Evolutionary conservation across 352 stramenopile genomes (phyloP).

Genomic region (Globisporangium paddicum): DNA sequence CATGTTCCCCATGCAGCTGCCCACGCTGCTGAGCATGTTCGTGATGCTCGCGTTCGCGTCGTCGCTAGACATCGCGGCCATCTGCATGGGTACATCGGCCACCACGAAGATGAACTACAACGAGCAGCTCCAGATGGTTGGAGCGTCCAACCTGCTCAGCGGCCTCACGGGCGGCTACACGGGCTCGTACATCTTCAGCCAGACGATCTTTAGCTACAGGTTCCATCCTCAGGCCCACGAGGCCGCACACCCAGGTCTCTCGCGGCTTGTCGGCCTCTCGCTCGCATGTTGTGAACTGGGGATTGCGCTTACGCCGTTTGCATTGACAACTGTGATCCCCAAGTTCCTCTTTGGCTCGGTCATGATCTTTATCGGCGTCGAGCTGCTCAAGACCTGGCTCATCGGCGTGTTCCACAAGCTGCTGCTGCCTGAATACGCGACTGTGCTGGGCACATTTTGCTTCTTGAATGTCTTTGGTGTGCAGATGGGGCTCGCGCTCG

Average conservation of each 20-base stretch:
- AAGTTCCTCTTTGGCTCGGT: slow-evolving; percentile 97
- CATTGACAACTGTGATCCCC: slow-evolving; percentile 89
- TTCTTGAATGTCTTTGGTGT: slow-evolving; percentile 89
- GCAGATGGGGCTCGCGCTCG: slow-evolving; percentile 73
- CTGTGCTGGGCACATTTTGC: slow-evolving; percentile 89
- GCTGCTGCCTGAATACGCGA: slow-evolving; percentile 82
- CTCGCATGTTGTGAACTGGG: slow-evolving; percentile 46
- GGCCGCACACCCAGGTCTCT: slow-evolving; percentile 39
- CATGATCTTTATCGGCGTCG: slow-evolving; percentile 95
- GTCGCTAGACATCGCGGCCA: slow-evolving; percentile 93
- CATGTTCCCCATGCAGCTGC: slow-evolving; percentile 62
- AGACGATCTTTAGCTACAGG: slow-evolving; percentile 88
- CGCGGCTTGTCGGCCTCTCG: slow-evolving; percentile 60
- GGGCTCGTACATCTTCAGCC: slow-evolving; percentile 92
- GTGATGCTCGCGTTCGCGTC: slow-evolving; percentile 94
- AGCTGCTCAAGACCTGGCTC: slow-evolving; percentile 89
- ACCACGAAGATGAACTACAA: slow-evolving; percentile 91
- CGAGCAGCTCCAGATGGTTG: slow-evolving; percentile 92
- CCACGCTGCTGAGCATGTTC: slow-evolving; percentile 89
- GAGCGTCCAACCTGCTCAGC: slow-evolving; percentile 89
- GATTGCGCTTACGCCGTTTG: slow-evolving; percentile 79
- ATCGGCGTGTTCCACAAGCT: slow-evolving; percentile 57
- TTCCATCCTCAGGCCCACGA: slow-evolving; percentile 41
- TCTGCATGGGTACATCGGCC: slow-evolving; percentile 90
- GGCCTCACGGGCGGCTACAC: slow-evolving; percentile 84